phyloP scores from a whole-genome alignment of 2,329 filamentous ascomycete genomes.

The Clarireedia paspali region DNA sequence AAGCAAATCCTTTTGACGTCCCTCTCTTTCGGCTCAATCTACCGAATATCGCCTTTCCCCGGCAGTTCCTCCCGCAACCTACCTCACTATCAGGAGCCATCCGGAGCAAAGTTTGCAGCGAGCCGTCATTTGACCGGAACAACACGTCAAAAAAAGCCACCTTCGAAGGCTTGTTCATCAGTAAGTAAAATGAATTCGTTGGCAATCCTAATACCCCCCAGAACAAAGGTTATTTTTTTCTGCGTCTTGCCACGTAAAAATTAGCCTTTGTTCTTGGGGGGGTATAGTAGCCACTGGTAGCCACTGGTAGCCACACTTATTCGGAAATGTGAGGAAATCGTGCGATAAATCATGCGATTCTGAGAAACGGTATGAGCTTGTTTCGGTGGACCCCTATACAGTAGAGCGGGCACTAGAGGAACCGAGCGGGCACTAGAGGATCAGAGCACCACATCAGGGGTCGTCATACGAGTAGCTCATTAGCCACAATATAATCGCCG shows the following conservation, averaged over 20 bases:
- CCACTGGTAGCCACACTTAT: neutral
- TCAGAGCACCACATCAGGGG: too few species aligned
- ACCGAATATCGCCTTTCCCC: neutral
- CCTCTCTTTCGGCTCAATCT: neutral
- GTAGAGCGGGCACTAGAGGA: neutral
- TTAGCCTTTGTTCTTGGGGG: too few species aligned
- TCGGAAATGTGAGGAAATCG: neutral
- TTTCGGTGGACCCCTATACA: neutral
- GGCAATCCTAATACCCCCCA: neutral
- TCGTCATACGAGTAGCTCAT: too few species aligned
- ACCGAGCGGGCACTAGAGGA: neutral
- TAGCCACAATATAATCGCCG: too few species aligned
- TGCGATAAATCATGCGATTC: conserved; percentile 10
- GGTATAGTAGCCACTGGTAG: too few species aligned
- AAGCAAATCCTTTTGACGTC: neutral
- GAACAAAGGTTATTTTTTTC: too few species aligned
- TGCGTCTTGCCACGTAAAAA: too few species aligned
- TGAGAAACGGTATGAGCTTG: neutral
- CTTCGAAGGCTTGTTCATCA: neutral
- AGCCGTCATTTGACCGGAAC: too few species aligned
- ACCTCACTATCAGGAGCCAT: neutral
- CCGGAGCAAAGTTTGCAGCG: neutral
- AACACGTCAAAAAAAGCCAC: too few species aligned
- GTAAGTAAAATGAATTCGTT: neutral
- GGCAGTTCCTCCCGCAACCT: neutral